Conservation (phyloP, 73 alveolate genomes). For the Paramecium pentaurelia region DNA sequence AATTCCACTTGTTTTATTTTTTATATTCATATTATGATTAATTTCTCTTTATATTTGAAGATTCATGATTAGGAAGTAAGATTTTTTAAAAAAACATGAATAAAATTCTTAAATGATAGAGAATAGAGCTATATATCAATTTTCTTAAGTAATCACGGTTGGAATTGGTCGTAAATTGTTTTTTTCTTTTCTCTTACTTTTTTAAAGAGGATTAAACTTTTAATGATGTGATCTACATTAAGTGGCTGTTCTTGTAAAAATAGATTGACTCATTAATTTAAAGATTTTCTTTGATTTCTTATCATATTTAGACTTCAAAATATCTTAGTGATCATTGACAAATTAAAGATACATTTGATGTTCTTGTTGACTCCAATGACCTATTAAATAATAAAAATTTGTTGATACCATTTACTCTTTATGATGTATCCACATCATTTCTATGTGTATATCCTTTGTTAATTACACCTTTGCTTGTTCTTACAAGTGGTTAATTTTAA, state of each 20-base stretch:
- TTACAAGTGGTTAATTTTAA: not conserved
- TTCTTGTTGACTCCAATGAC: slow-evolving; percentile 30
- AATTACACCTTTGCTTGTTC: not conserved
- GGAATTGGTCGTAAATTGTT: not conserved
- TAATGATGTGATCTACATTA: slow-evolving; percentile 49
- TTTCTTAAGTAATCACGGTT: not conserved
- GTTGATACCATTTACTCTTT: slow-evolving; percentile 23
- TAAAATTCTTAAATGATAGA: not conserved
- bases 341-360: slow-evolving; percentile 34
- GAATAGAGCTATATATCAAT: not conserved
- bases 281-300: slow-evolving; percentile 32
- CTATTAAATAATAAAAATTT: not conserved
- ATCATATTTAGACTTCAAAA: slow-evolving; percentile 17
- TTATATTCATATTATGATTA: not conserved
- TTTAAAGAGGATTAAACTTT: slow-evolving; percentile 23
- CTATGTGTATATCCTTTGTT: not conserved
- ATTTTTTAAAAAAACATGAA: not conserved
- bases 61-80: not conserved
- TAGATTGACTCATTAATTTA: slow-evolving; percentile 27
- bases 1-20: not conserved
- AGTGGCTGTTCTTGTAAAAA: slow-evolving; percentile 41
- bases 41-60: not conserved
- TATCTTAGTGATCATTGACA: slow-evolving; percentile 7
- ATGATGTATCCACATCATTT: not conserved
- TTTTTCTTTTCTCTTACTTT: not conserved